These are phyloP conservation scores for Beauveria caledonica DNA, from an alignment of 2,329 filamentous ascomycete genomes.

Conservation along the genomic window DNA sequence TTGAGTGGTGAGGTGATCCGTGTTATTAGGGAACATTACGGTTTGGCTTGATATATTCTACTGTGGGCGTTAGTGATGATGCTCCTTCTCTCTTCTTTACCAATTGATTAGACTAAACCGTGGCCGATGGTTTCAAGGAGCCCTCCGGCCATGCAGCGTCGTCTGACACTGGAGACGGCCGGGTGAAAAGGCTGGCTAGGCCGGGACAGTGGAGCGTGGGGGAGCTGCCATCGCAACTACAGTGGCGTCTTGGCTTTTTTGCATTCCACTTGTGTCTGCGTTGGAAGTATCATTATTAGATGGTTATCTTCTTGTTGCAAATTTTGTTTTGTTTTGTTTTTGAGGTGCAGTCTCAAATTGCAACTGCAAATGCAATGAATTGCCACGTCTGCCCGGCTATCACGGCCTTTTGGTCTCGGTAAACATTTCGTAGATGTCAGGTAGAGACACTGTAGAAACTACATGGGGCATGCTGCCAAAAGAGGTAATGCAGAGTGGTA, in stretches of 20 bases:
- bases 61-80: not conserved
- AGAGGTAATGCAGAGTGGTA: slow-evolving; percentile 1
- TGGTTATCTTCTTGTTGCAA: too few relatives aligned
- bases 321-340: too few relatives aligned
- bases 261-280: too few relatives aligned
- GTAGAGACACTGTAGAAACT: slow-evolving; percentile 8
- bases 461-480: not conserved
- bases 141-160: not conserved
- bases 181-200: not conserved
- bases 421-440: not conserved
- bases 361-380: too few relatives aligned
- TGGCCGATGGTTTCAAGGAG: not conserved
- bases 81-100: not conserved
- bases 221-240: not conserved
- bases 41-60: not conserved
- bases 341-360: too few relatives aligned
- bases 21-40: too few relatives aligned
- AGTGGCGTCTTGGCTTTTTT: not conserved
- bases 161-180: slow-evolving; percentile 9
- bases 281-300: too few relatives aligned
- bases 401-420: too few relatives aligned
- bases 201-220: not conserved
- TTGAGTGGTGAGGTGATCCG: not conserved
- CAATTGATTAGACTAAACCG: not conserved
- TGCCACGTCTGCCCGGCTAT: too few relatives aligned